A percentile compares a stretch with the other conserved stretches of the same genome.
Evolutionary conservation across 495 filamentous ascomycete species (phyloP).

Genomic region (Aspergillus conjunctus): DNA sequence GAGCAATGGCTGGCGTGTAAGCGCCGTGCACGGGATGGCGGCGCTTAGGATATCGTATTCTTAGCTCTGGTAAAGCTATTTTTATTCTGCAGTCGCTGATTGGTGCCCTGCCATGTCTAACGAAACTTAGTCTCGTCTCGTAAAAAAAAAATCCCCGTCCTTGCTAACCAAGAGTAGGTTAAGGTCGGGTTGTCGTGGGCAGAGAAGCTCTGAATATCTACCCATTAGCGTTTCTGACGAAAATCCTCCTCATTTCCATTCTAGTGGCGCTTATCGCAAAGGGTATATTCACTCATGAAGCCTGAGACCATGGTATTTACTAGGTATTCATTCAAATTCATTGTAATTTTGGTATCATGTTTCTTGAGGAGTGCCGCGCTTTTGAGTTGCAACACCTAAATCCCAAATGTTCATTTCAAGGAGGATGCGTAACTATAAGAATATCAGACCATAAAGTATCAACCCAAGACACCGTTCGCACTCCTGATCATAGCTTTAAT

Average conservation of each 20-base stretch:
- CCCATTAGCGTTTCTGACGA: no score
- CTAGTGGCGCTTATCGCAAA: background rate
- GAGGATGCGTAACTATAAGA: background rate
- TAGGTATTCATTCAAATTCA: background rate
- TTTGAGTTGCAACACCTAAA: slow-evolving; percentile 3
- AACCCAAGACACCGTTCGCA: background rate
- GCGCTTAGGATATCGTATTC: slow-evolving; percentile 1
- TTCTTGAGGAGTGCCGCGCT: background rate
- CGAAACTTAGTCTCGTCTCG: background rate
- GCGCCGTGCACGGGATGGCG: slow-evolving; percentile 29
- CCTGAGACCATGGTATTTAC: background rate
- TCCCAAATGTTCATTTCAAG: slow-evolving; percentile 5
- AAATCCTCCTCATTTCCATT: background rate
- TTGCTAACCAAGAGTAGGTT: background rate
- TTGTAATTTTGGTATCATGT: background rate
- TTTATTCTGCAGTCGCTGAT: slow-evolving; percentile 9
- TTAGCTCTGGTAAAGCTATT: slow-evolving; percentile 11
- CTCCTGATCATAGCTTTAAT: slow-evolving; percentile 1
- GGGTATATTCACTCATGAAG: background rate
- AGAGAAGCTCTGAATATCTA: background rate
- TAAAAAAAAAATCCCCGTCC: background rate
- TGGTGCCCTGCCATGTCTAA: slow-evolving; percentile 1
- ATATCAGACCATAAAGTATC: slow-evolving; percentile 1
- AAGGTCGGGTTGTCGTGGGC: no score
- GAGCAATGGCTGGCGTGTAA: slow-evolving; percentile 23